A percentile compares a stretch with the other conserved stretches of the same genome.
These are phyloP conservation scores for Saprolegnia parasitica DNA, from an alignment of 352 stramenopile species.

Conservation along the genomic window DNA sequence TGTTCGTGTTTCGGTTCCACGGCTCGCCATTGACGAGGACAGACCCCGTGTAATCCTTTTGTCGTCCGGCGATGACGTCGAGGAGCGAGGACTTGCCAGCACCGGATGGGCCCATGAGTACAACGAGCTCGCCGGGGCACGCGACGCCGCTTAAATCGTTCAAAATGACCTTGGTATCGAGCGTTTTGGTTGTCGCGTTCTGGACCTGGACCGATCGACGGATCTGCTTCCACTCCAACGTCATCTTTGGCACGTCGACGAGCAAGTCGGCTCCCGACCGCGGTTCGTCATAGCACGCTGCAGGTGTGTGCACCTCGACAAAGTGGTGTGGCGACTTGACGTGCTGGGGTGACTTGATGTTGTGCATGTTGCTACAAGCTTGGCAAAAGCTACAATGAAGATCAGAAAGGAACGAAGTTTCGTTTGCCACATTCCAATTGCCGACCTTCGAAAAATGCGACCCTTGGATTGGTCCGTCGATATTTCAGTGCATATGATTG, in stretches of 20 bases:
- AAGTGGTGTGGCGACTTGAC: constrained; percentile 22
- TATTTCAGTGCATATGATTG: too few species aligned
- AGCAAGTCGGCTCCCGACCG: neutral
- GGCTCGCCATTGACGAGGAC: constrained; percentile 62
- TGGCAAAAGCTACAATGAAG: too few species aligned
- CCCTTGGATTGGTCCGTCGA: too few species aligned
- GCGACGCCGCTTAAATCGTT: constrained; percentile 44
- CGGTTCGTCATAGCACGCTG: neutral
- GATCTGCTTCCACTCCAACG: constrained; percentile 46
- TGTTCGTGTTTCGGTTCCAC: constrained; percentile 37
- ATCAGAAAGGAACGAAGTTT: too few species aligned
- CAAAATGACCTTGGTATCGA: constrained; percentile 53
- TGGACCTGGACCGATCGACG: constrained; percentile 34
- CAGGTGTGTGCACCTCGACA: constrained; percentile 23
- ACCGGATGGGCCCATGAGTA: constrained; percentile 63
- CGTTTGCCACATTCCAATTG: too few species aligned
- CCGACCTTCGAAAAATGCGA: too few species aligned
- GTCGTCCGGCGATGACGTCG: constrained; percentile 90
- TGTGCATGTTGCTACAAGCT: neutral
- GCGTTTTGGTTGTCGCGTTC: constrained; percentile 42
- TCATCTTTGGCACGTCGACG: constrained; percentile 29
- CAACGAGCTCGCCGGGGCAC: constrained; percentile 46
- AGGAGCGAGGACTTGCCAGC: constrained; percentile 91
- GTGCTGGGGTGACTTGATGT: neutral
- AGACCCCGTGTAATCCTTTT: constrained; percentile 55